Evolutionary conservation across 805 yeast species (phyloP).

Genomic region (Osmozyma mogii): DNA sequence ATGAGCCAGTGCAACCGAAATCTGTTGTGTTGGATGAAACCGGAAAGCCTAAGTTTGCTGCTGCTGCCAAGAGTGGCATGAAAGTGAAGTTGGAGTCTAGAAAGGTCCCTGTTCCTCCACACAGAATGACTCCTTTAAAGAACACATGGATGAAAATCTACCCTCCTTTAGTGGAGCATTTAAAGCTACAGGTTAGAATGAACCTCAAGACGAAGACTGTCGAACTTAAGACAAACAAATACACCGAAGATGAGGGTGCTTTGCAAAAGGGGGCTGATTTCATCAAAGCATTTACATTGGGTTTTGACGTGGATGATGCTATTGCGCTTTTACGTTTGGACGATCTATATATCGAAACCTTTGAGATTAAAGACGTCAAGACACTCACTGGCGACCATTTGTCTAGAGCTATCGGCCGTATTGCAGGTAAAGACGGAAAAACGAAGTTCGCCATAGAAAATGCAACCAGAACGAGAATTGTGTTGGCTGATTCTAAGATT

Average conservation of each 20-base stretch:
- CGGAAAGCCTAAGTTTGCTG: slow-evolving; percentile 80
- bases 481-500: slow-evolving; percentile 91
- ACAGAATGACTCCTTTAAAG: slow-evolving; percentile 91
- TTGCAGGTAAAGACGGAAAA: slow-evolving; percentile 99
- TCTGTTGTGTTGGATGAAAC: slow-evolving; percentile 63
- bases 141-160: slow-evolving; percentile 89
- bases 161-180: slow-evolving; percentile 91
- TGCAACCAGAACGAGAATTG: slow-evolving; percentile 97
- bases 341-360: slow-evolving; percentile 93
- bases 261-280: slow-evolving; percentile 98
- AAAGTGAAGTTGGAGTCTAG: slow-evolving; percentile 77
- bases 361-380: slow-evolving; percentile 94
- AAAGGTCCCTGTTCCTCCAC: slow-evolving; percentile 93
- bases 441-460: slow-evolving; percentile 98
- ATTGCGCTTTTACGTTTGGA: slow-evolving; percentile 90
- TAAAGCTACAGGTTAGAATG: slow-evolving; percentile 94
- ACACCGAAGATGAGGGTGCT: slow-evolving; percentile 87
- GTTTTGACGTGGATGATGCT: slow-evolving; percentile 96
- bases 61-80: slow-evolving; percentile 56
- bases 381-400: slow-evolving; percentile 93
- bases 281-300: slow-evolving; percentile 88
- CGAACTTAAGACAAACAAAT: slow-evolving; percentile 74
- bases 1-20: slow-evolving; percentile 4
- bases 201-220: slow-evolving; percentile 81
- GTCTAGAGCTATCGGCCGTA: slow-evolving; percentile 98